Evolutionary conservation across 177 flowering plant species (phyloP).

Genomic region (Vitis hybrid): DNA sequence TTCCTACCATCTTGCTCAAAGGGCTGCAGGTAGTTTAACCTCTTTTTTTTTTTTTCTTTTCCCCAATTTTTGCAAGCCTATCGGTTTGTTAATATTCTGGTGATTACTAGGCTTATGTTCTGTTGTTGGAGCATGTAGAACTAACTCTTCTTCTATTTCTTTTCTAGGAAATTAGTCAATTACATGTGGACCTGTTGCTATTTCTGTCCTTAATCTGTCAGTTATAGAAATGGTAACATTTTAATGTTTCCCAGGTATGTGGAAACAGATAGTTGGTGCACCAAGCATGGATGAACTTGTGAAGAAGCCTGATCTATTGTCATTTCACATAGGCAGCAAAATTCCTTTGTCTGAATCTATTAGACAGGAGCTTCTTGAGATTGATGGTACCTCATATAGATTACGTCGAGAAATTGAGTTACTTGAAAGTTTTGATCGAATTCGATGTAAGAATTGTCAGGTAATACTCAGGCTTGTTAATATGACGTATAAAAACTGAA

Average conservation of each 20-base stretch:
- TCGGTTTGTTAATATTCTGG: not conserved
- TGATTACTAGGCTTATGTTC: not conserved
- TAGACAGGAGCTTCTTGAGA: slow-evolving; percentile 88
- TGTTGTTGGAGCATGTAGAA: not conserved
- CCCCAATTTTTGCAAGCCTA: no score
- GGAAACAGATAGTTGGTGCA: slow-evolving; percentile 74
- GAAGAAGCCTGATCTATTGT: slow-evolving; percentile 75
- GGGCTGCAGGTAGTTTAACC: slow-evolving; percentile 63
- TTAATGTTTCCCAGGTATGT: slow-evolving; percentile 61
- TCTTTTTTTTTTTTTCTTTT: not conserved
- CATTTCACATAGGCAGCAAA: slow-evolving; percentile 84
- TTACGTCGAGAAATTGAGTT: slow-evolving; percentile 83
- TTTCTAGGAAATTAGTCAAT: not conserved
- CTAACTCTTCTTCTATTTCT: not conserved
- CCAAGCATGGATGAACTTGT: slow-evolving; percentile 72
- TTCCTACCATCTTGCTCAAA: slow-evolving; percentile 77
- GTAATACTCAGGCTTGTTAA: slow-evolving; percentile 29
- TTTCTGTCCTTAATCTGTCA: not conserved
- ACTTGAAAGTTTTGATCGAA: slow-evolving; percentile 69
- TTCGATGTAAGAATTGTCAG: slow-evolving; percentile 81
- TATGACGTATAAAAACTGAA: not conserved
- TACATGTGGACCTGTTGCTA: not conserved
- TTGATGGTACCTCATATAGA: slow-evolving; percentile 84
- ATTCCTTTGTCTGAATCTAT: slow-evolving; percentile 83
- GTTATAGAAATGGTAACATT: not conserved